These are phyloP conservation scores for Xylariaceae sp. DNA, from an alignment of 2,329 filamentous ascomycete genomes.

Conservation along the genomic window DNA sequence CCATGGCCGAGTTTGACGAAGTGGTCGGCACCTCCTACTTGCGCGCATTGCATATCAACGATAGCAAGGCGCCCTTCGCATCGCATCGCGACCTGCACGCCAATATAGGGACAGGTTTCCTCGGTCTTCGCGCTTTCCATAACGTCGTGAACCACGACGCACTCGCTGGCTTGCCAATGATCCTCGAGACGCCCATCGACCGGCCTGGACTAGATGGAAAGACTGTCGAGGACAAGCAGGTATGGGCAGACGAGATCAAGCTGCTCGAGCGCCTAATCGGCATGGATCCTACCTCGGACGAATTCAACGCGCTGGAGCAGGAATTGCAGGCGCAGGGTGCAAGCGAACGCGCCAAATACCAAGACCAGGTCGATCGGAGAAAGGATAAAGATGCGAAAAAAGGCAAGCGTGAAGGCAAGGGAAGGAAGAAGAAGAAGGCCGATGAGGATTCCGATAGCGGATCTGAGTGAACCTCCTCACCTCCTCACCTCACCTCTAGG, in stretches of 20 bases:
- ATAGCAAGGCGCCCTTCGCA: constrained; percentile 82
- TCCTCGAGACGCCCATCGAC: constrained; percentile 94
- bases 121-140: constrained; percentile 86
- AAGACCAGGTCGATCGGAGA: constrained; percentile 75
- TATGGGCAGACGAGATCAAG: constrained; percentile 95
- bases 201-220: constrained; percentile 59
- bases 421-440: constrained; percentile 26
- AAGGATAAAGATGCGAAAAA: constrained; percentile 51
- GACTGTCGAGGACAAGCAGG: constrained; percentile 66
- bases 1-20: constrained; percentile 69
- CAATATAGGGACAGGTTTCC: constrained; percentile 92
- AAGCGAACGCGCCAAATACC: constrained; percentile 66
- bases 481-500: background rate
- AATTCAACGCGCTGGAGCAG: constrained; percentile 62
- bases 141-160: constrained; percentile 77
- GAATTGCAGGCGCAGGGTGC: constrained; percentile 63
- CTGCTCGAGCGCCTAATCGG: constrained; percentile 82
- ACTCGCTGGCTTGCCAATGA: constrained; percentile 77
- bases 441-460: constrained; percentile 25
- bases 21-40: constrained; percentile 75
- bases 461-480: constrained; percentile 10
- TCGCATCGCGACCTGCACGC: constrained; percentile 87
- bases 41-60: constrained; percentile 84
- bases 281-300: constrained; percentile 68
- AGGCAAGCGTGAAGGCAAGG: constrained; percentile 16